A percentile compares a stretch with the other conserved stretches of the same genome.
Evolutionary conservation across 352 stramenopile species (phyloP).

Genomic region (Globisporangium acanthophoron): DNA sequence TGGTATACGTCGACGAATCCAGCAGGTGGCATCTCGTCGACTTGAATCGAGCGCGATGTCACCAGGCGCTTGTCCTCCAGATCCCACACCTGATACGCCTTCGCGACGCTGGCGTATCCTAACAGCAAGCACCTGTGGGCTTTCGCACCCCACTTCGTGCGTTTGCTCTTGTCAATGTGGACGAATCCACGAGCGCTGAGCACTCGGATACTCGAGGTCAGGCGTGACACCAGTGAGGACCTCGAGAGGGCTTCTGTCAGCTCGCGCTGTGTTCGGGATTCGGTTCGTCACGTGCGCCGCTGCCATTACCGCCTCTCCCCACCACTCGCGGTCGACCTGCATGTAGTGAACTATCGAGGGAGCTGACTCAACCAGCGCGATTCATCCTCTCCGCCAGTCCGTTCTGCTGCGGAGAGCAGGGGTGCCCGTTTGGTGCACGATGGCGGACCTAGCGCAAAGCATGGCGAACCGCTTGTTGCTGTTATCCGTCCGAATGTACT

Average conservation of each 20-base stretch:
- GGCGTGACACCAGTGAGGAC: no score
- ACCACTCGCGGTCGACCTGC: slow-evolving; percentile 16
- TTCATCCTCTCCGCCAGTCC: slow-evolving; percentile 25
- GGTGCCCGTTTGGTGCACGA: slow-evolving; percentile 18
- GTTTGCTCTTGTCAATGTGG: no score
- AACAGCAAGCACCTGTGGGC: no score
- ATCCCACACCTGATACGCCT: no score
- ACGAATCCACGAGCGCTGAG: no score
- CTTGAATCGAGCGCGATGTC: no score
- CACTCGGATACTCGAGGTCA: no score
- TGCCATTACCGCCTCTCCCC: slow-evolving; percentile 21
- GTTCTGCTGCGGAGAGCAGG: slow-evolving; percentile 29
- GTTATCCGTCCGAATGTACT: not conserved
- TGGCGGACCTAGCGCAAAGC: slow-evolving; percentile 2
- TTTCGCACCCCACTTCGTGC: no score
- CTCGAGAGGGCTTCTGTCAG: not conserved
- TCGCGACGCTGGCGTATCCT: no score
- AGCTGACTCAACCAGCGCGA: slow-evolving; percentile 17
- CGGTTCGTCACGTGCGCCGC: slow-evolving; percentile 1
- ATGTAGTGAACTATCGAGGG: slow-evolving; percentile 20
- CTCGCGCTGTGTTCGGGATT: not conserved
- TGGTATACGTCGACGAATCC: no score
- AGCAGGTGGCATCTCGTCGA: no score
- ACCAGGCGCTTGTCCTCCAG: no score
- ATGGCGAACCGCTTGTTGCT: not conserved